These are phyloP conservation scores for Yamadazyma triangularis DNA, from an alignment of 1,139 yeast species.

Conservation along the genomic window DNA sequence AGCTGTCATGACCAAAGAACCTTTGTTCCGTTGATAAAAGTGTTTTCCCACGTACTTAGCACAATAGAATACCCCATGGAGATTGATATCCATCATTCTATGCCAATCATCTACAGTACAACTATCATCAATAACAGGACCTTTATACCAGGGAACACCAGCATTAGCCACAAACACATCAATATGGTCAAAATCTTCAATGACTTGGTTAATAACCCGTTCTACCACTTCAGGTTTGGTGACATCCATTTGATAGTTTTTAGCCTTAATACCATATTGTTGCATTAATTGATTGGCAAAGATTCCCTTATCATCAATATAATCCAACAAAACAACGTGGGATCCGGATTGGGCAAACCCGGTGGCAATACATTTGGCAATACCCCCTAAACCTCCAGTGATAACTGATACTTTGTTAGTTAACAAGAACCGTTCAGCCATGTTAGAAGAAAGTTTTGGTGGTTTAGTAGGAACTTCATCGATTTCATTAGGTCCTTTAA, in stretches of 20 bases:
- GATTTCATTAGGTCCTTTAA: constrained; percentile 19
- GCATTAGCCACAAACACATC: constrained; percentile 87
- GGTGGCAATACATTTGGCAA: constrained; percentile 73
- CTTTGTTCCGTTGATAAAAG: constrained; percentile 42
- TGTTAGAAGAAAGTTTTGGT: constrained; percentile 18
- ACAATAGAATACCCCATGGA: constrained; percentile 57
- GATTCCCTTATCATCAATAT: constrained; percentile 33
- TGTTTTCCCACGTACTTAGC: constrained; percentile 51
- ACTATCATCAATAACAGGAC: constrained; percentile 55
- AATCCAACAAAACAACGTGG: constrained; percentile 70
- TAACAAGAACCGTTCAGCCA: constrained; percentile 49
- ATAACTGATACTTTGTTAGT: constrained; percentile 76
- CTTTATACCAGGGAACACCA: constrained; percentile 79
- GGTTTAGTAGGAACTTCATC: constrained; percentile 20
- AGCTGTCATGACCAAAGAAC: constrained; percentile 59
- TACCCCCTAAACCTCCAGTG: constrained; percentile 81
- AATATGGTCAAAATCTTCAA: constrained; percentile 62
- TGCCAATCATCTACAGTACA: constrained; percentile 47
- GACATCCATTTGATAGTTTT: constrained; percentile 65
- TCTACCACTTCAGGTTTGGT: constrained; percentile 56
- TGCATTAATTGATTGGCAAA: constrained; percentile 48
- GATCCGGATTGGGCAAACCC: constrained; percentile 87
- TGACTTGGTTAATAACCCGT: constrained; percentile 48
- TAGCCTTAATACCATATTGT: constrained; percentile 56
- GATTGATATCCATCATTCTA: constrained; percentile 46